Percentiles rank a stretch among this genome's conserved stretches.
phyloP scores from a whole-genome alignment of 2,329 filamentous ascomycete species.

The Fusarium torreyae region DNA sequence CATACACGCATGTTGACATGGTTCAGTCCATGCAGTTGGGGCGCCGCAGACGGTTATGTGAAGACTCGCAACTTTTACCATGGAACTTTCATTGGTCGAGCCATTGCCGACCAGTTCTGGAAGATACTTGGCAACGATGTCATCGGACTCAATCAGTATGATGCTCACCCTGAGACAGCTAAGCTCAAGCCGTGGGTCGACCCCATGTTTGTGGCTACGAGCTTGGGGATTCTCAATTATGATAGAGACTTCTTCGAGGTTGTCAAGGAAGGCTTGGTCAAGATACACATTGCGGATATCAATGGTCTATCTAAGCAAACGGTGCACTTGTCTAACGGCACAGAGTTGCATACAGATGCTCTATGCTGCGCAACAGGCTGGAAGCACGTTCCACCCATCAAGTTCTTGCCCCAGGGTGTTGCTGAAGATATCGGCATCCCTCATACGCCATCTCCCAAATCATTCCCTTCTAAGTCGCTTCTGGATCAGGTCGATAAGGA shows the following conservation, averaged over 20 bases:
- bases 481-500: conserved; percentile 64
- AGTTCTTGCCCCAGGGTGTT: conserved; percentile 65
- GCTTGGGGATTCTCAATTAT: conserved; percentile 69
- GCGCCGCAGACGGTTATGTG: conserved; percentile 67
- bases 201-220: conserved; percentile 65
- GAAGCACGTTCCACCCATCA: conserved; percentile 50
- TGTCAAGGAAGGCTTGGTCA: conserved; percentile 62
- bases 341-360: conserved; percentile 59
- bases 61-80: conserved; percentile 66
- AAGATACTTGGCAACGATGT: conserved; percentile 63
- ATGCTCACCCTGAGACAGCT: conserved; percentile 56
- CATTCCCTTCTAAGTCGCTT: conserved; percentile 49
- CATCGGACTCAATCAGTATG: conserved; percentile 61
- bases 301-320: conserved; percentile 55
- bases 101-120: conserved; percentile 63
- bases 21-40: conserved; percentile 78
- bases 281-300: conserved; percentile 64
- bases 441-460: conserved; percentile 51
- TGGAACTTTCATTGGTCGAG: conserved; percentile 64
- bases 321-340: conserved; percentile 61
- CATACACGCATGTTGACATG: conserved; percentile 71
- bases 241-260: conserved; percentile 66
- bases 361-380: conserved; percentile 69
- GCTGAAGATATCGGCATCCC: conserved; percentile 66
- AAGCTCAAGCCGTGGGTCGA: conserved; percentile 60